These are phyloP conservation scores for Hericium coralloides DNA, from an alignment of 768 basidiomycete species.

Conservation along the genomic window DNA sequence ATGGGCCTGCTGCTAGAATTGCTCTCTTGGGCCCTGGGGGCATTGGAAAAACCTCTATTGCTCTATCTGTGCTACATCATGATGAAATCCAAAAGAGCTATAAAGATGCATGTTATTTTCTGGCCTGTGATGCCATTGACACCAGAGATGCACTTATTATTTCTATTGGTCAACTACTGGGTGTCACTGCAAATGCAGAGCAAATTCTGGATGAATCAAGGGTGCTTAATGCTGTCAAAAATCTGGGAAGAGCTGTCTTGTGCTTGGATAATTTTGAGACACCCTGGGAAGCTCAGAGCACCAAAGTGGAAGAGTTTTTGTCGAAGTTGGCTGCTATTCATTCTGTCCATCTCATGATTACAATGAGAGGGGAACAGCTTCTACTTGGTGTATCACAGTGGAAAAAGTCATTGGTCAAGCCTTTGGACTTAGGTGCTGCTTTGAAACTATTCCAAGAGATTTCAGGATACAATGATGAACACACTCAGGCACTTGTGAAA, in stretches of 20 bases:
- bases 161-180: neutral
- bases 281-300: neutral
- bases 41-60: constrained; percentile 8
- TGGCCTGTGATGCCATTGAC: neutral
- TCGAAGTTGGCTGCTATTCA: neutral
- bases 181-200: neutral
- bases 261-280: constrained; percentile 1
- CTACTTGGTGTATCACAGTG: neutral
- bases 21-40: constrained; percentile 5
- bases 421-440: neutral
- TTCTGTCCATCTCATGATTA: neutral
- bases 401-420: neutral
- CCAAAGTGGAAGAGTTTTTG: neutral
- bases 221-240: neutral
- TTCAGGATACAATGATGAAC: neutral
- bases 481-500: neutral
- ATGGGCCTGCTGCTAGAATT: neutral
- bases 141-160: neutral
- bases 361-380: neutral
- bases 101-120: constrained; percentile 1
- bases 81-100: neutral
- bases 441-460: neutral
- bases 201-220: neutral
- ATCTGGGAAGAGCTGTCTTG: neutral
- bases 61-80: constrained; percentile 1